phyloP scores from a whole-genome alignment of 768 basidiomycete species.

The Boletus subcaerulescens region DNA sequence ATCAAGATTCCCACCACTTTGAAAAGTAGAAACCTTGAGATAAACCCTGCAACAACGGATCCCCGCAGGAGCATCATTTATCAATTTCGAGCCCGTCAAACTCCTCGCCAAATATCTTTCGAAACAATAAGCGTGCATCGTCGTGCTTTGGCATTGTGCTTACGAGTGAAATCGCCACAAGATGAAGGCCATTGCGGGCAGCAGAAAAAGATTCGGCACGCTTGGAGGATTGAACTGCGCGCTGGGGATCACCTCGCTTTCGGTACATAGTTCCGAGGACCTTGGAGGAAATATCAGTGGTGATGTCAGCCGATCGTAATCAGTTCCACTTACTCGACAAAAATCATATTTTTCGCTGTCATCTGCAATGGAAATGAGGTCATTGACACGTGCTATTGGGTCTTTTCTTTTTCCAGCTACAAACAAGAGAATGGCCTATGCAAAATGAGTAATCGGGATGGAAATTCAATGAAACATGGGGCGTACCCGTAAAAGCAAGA shows the following conservation, averaged over 20 bases:
- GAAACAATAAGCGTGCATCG: neutral
- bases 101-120: neutral
- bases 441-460: neutral
- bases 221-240: too few species aligned
- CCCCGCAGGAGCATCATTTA: too few species aligned
- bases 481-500: neutral
- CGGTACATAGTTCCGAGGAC: constrained; percentile 1
- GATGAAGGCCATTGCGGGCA: neutral
- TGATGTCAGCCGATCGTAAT: too few species aligned
- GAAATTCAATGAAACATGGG: neutral
- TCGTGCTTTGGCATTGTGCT: neutral
- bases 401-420: neutral
- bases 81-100: neutral
- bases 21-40: too few species aligned
- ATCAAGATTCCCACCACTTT: too few species aligned
- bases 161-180: neutral
- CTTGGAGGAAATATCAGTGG: neutral
- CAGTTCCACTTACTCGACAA: neutral
- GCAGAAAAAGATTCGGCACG: neutral
- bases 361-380: neutral
- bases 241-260: neutral
- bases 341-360: neutral
- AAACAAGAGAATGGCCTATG: neutral
- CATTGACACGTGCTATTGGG: neutral
- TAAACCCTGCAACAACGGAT: too few species aligned